Base-by-base conservation (phyloP, 768 basidiomycete genomes). In the Gautieria morchelliformis region DNA sequence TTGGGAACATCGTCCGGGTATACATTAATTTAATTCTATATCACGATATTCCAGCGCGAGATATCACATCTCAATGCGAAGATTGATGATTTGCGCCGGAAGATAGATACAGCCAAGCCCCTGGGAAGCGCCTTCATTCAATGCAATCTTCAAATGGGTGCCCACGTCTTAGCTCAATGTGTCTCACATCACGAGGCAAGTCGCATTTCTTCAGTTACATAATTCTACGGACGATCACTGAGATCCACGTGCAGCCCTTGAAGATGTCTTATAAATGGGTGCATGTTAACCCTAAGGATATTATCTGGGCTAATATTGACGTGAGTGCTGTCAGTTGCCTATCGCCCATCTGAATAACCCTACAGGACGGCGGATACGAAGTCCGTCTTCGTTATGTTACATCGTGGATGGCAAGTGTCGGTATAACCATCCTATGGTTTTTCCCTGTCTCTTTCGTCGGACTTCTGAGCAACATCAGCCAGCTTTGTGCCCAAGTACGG, bases 141-240 rank as follows among this genome's bases (percentile, higher is more conserved):
- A 41, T 84, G 84, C 69, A 82, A 87, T 65, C 73, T 83, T 50
- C 85, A 87, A 66, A 79, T 87, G 63, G 85, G 84, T 4, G 87
- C 86, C 0, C 85, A 87, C 66, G 79, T 88, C 58, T 76, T 85
- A 12, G 75, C 77, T 0, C 85, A 87, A 67, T 79, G 77, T 59
- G 65, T 83, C 30, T 75, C 75, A 57, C 76, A 80, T 62, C 78
- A 82, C 52, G 69, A 75, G 65, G 77, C 78, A 59, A 42, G 53
- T 22, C 39, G 51, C 59, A 7, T 60, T 65, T 58, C 35, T 37
- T 37, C 35, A 14, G n/a, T n/a, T n/a, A 37, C 35, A 5, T 5
- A 2, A n/a, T 5, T 9, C 37, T 27, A 5, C 37, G n/a, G 32
- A 37, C 35, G 10, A 3, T 44, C 66, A 66, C 46, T 44, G n/a